Percentiles rank a stretch among this genome's conserved stretches.
These are phyloP conservation scores for Fusarium proliferatum DNA, from an alignment of 2,329 filamentous ascomycete genomes.

Conservation along the genomic window DNA sequence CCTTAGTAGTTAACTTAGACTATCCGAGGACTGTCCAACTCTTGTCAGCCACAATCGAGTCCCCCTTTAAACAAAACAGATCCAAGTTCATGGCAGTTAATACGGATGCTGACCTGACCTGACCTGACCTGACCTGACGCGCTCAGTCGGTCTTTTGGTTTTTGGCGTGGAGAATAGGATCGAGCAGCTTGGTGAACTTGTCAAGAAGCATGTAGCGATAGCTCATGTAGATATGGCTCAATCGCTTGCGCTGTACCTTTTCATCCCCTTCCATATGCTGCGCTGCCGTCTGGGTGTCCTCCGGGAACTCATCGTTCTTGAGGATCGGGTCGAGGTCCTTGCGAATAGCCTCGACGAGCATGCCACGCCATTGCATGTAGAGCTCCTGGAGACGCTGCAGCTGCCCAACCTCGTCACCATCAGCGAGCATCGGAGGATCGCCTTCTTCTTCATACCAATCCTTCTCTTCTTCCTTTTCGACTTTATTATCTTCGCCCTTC, in stretches of 20 bases:
- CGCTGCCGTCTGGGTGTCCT: background rate
- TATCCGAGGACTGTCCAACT: background rate
- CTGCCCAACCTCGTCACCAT: constrained; percentile 8
- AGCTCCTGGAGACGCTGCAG: constrained; percentile 7
- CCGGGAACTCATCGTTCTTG: background rate
- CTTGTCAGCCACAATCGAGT: background rate
- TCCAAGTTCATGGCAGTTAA: background rate
- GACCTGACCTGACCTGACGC: background rate
- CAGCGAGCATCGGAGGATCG: background rate
- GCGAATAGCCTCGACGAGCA: constrained; percentile 17
- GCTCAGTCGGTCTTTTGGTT: background rate
- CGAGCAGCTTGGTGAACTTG: background rate
- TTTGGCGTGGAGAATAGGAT: constrained; percentile 9
- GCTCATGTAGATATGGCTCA: constrained; percentile 6
- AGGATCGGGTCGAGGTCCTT: constrained; percentile 25
- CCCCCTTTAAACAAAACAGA: background rate
- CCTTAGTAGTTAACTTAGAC: background rate
- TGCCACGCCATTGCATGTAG: constrained; percentile 31
- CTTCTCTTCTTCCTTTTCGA: background rate
- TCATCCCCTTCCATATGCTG: constrained; percentile 5
- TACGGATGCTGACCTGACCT: background rate
- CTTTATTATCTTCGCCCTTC: background rate
- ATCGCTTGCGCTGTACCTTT: constrained; percentile 8
- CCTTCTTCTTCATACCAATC: background rate
- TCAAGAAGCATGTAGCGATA: constrained; percentile 18